Percentiles rank a stretch among this genome's conserved stretches.
phyloP scores from a whole-genome alignment of 1,139 yeast species.

The Pichia sp. region DNA sequence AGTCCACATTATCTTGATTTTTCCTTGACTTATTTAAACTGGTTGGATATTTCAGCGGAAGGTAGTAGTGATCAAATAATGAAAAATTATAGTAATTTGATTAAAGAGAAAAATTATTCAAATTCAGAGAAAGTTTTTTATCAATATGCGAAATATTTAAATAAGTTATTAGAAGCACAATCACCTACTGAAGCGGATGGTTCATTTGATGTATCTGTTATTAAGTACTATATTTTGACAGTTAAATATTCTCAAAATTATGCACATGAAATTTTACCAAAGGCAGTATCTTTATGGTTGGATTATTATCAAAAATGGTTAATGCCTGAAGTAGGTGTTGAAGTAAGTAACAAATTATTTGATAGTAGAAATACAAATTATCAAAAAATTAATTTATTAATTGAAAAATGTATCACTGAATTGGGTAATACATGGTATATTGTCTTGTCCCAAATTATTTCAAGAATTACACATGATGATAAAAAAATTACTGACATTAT shows the following conservation, averaged over 20 bases:
- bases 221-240: slow-evolving; percentile 59
- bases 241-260: slow-evolving; percentile 41
- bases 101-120: slow-evolving; percentile 50
- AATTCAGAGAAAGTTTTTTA: slow-evolving; percentile 37
- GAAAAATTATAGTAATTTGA: slow-evolving; percentile 58
- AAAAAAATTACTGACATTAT: slow-evolving; percentile 51
- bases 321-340: slow-evolving; percentile 39
- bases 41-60: slow-evolving; percentile 87
- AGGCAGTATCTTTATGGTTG: slow-evolving; percentile 84
- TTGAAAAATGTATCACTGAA: slow-evolving; percentile 32
- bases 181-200: slow-evolving; percentile 39
- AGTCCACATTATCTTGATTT: slow-evolving; percentile 38
- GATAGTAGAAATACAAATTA: slow-evolving; percentile 8
- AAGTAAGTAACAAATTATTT: slow-evolving; percentile 39
- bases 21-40: slow-evolving; percentile 73
- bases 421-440: slow-evolving; percentile 74
- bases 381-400: slow-evolving; percentile 8
- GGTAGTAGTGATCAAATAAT: slow-evolving; percentile 71
- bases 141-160: slow-evolving; percentile 66
- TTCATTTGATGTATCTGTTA: slow-evolving; percentile 57
- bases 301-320: slow-evolving; percentile 56
- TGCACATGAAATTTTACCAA: slow-evolving; percentile 76
- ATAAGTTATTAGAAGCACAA: slow-evolving; percentile 63
- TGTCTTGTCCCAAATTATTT: slow-evolving; percentile 78
- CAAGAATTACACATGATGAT: slow-evolving; percentile 68